phyloP scores from a whole-genome alignment of 2,329 filamentous ascomycete species.

The Gnomoniopsis smithogilvyi region DNA sequence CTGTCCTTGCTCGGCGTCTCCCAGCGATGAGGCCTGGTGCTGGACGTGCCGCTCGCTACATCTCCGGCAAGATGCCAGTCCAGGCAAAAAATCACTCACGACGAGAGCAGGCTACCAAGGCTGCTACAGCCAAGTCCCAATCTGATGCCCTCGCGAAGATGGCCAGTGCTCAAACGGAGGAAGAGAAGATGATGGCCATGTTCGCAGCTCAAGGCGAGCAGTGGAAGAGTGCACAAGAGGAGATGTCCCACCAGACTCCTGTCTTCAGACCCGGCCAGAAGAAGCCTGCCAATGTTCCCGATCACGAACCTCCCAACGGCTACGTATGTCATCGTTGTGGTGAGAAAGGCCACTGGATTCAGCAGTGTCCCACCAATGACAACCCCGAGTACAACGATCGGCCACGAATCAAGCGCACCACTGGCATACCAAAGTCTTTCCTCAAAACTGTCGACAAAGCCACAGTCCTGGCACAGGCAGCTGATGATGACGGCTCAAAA shows the following conservation, averaged over 20 bases:
- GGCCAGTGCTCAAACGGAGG: slow-evolving; percentile 81
- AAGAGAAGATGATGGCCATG: slow-evolving; percentile 91
- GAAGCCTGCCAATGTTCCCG: slow-evolving; percentile 72
- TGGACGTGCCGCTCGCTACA: slow-evolving; percentile 89
- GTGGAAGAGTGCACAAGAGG: slow-evolving; percentile 90
- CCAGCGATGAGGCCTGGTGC: slow-evolving; percentile 83
- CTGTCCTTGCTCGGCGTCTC: slow-evolving; percentile 82
- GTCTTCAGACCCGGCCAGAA: slow-evolving; percentile 62
- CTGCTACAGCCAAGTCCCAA: slow-evolving; percentile 47
- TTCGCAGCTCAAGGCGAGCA: slow-evolving; percentile 85
- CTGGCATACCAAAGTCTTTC: slow-evolving; percentile 93
- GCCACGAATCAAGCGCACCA: slow-evolving; percentile 91
- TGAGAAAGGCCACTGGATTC: slow-evolving; percentile 99
- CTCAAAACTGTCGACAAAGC: slow-evolving; percentile 95
- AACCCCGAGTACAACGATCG: slow-evolving; percentile 94
- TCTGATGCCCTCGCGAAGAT: slow-evolving; percentile 61
- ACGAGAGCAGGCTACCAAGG: slow-evolving; percentile 59
- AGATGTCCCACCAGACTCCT: slow-evolving; percentile 76
- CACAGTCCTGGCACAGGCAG: slow-evolving; percentile 68
- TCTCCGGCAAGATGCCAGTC: slow-evolving; percentile 91
- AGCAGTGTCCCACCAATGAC: slow-evolving; percentile 96
- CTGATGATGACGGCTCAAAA: slow-evolving; percentile 74
- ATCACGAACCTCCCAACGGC: slow-evolving; percentile 87
- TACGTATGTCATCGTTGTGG: slow-evolving; percentile 97
- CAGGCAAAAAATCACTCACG: slow-evolving; percentile 78